phyloP scores from a whole-genome alignment of 1,139 yeast species.

The Geotrichum klebahnii region DNA sequence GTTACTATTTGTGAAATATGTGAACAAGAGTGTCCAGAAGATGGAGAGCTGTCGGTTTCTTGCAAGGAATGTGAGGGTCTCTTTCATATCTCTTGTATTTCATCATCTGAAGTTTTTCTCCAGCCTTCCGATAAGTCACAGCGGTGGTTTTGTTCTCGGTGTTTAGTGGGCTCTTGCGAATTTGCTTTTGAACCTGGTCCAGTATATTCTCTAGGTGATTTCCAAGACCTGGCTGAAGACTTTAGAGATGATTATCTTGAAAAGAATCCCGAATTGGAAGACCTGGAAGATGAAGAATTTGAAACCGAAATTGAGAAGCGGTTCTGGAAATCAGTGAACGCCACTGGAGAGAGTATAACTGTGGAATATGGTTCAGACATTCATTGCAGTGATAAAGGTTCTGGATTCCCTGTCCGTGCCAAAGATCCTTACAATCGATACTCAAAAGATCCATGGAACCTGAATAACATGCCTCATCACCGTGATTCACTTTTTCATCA shows the following conservation, averaged over 20 bases:
- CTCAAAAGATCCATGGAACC: constrained; percentile 60
- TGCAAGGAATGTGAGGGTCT: constrained; percentile 19
- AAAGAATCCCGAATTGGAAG: constrained; percentile 44
- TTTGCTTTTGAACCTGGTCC: constrained; percentile 82
- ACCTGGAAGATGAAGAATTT: constrained; percentile 22
- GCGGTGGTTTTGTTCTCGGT: constrained; percentile 76
- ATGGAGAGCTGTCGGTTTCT: neutral
- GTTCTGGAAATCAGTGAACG: constrained; percentile 43
- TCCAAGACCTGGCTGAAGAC: constrained; percentile 53
- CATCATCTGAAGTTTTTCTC: constrained; percentile 13
- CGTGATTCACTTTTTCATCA: constrained; percentile 52
- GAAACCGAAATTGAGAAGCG: constrained; percentile 34
- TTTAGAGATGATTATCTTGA: constrained; percentile 48
- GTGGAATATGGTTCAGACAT: constrained; percentile 51
- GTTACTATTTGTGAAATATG: constrained; percentile 21
- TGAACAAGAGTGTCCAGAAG: constrained; percentile 13
- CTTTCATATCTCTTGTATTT: constrained; percentile 17
- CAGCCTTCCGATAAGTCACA: neutral
- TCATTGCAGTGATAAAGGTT: constrained; percentile 46
- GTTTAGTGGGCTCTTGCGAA: constrained; percentile 81
- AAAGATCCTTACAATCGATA: constrained; percentile 35
- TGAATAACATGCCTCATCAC: constrained; percentile 58
- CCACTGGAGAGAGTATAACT: constrained; percentile 41
- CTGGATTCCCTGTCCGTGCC: constrained; percentile 49
- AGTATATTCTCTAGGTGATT: constrained; percentile 57